Evolutionary conservation across 371 early-diverging fungal genomes (phyloP), one percentile per base, ranked within the genome.

Genomic region (Lichtheimia hyalospora): DNA sequence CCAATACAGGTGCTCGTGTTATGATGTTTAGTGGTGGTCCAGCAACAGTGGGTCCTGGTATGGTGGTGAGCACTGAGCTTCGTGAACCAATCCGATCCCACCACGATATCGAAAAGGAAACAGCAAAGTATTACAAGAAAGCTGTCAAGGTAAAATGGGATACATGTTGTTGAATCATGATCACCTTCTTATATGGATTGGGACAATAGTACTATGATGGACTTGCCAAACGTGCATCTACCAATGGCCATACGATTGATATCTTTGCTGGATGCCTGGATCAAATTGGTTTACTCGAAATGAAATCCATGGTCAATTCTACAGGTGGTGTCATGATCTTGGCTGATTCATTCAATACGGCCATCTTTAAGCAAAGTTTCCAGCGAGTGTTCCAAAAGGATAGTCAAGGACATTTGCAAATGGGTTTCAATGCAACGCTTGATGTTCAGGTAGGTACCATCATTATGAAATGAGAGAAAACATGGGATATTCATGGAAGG

Each of bases 11-110:
- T 18, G 96, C 95, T 8, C 90, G 99, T 56, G 89, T 98, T 68
- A 92, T 99, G 88, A 67, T 99, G 28, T 99, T 99, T 82, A 82
- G 90, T 52, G 99, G 99, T 61, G 99, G 99, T 25, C 93, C 99
- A 24, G 92, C 94, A 44, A 99, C 99, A 0, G 96, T 93, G 66
- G 99, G 99, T 2, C 99, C 99, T 48, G 99, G 99, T 50, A 86
- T 91, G 78, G 92, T 99, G 48, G 96, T 98, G 1, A 89, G 96
- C 15, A 79, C 85, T 16, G 98, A 97, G 69, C 86, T 99, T 56
- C 89, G 92, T 70, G 98, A 99, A 68, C 88, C 94, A 14, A 92
- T 99, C 52, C 88, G 99, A 59, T 95, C 96, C 20, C 96, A 96
- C 71, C 93, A 95, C 71, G 97, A 99, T 60, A 90, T 99, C 60